Evolutionary conservation across 495 filamentous ascomycete species (phyloP).

Genomic region (Chaetomium fimeti): DNA sequence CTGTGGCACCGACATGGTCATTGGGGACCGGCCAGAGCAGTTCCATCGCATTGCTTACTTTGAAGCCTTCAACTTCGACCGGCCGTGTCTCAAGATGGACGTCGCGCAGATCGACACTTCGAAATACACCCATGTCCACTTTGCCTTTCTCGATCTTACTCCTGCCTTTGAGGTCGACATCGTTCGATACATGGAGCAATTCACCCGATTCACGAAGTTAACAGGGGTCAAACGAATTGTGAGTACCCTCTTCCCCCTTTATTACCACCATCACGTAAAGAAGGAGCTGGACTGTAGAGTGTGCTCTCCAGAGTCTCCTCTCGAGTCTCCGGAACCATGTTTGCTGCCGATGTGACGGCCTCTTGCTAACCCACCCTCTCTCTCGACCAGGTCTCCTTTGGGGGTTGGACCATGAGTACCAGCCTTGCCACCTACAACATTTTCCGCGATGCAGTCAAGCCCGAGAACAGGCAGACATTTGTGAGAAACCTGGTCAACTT

Average conservation of each 20-base stretch:
- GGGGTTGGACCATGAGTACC: no score
- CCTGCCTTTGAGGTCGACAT: conserved; percentile 10
- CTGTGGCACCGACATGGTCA: conserved; percentile 42
- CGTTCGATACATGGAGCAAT: conserved; percentile 24
- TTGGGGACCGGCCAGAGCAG: background rate
- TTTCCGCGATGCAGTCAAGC: conserved; percentile 28
- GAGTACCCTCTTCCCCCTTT: no score
- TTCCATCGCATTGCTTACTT: conserved; percentile 30
- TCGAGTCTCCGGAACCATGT: no score
- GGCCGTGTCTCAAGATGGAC: conserved; percentile 31
- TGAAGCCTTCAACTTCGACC: conserved; percentile 30
- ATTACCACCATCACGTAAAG: no score
- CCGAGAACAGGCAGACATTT: conserved; percentile 28
- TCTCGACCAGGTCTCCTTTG: no score
- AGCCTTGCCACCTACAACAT: conserved; percentile 29
- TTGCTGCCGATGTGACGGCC: no score
- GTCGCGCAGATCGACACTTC: conserved; percentile 15
- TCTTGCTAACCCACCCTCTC: no score
- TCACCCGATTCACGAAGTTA: conserved; percentile 23
- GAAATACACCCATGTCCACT: conserved; percentile 31
- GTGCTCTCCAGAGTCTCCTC: no score
- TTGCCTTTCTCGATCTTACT: conserved; percentile 24
- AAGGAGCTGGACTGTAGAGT: no score
- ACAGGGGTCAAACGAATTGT: conserved; percentile 23
- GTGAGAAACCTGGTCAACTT: conserved; percentile 31